Evolutionary conservation across 192 early-diverging fungal genomes (phyloP), one percentile per base, ranked within the genome.

Genomic region (Haplosporangium gracile): DNA sequence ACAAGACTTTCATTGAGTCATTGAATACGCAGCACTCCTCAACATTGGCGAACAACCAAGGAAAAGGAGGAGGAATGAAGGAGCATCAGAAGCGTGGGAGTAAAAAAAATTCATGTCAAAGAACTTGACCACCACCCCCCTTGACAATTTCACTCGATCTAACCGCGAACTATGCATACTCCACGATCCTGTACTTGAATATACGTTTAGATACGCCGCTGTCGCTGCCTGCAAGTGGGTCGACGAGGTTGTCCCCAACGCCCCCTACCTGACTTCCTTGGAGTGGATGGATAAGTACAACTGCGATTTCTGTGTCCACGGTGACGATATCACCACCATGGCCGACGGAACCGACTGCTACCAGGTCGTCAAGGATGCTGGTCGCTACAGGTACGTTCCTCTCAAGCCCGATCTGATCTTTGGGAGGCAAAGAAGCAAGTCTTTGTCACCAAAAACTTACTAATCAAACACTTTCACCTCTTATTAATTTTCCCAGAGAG

Each of bases 321-420:
- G 98, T 43, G 98, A 99, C 86, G 98, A 99, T 89, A 97, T 98
- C 76, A 99, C 98, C 45, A 99, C 98, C 13, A 90, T 96, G 78
- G 96, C 97, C 40, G 98, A 99, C 83, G 98, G 98, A 20, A 96
- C 96, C 32, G 98, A 99, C 88, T 99, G 98, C 91, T 99, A 99
- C 89, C 95, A 96, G 90, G 92, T 92, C 5, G 98, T 98, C 77
- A 99, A 99, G 88, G 96, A 97, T 78, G 98, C 98, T 65, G 97
- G 97, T 5, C 89, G 96, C 42, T 99, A 99, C 93, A 86, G 84
- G 84, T 86, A 78, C 53, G 13, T 71, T 20, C 9, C 5, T n/a
- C 65, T 70, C 68, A 20, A 63, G 29, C 20, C 39, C 13, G 75
- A 39, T 26, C 18, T 68, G 42, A 4, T 49, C 29, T 20, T 53